A percentile compares a stretch with the other conserved stretches of the same genome.
Conservation (phyloP, 129 eudicot genomes). For the Centrapalus pauciflorus region DNA sequence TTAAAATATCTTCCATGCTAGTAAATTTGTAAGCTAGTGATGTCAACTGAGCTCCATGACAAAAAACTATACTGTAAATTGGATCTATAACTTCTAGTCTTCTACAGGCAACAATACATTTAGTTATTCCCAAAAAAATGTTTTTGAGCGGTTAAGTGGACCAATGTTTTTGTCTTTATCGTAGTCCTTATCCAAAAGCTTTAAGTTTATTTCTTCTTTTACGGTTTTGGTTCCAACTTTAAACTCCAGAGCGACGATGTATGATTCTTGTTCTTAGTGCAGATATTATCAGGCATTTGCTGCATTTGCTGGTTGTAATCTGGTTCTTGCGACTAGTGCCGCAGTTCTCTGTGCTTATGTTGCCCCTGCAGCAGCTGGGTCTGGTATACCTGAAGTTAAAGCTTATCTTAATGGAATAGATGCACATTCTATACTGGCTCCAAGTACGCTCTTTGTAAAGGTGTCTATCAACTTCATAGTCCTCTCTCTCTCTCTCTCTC, state of each 20-base stretch:
- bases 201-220: background rate
- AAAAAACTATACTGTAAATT: too few relatives aligned
- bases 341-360: constrained; percentile 77
- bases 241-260: constrained; percentile 10
- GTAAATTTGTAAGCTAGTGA: too few relatives aligned
- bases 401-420: constrained; percentile 98
- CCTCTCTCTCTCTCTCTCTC: too few relatives aligned
- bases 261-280: constrained; percentile 38
- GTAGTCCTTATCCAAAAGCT: background rate
- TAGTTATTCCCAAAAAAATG: too few relatives aligned
- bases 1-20: too few relatives aligned
- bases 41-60: too few relatives aligned
- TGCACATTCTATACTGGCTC: constrained; percentile 95
- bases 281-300: constrained; percentile 71
- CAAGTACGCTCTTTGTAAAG: constrained; percentile 92
- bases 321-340: constrained; percentile 64
- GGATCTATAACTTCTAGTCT: too few relatives aligned
- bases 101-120: too few relatives aligned
- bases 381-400: constrained; percentile 98
- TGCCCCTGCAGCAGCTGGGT: constrained; percentile 99
- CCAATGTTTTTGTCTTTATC: too few relatives aligned
- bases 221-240: background rate
- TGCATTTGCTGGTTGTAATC: constrained; percentile 67
- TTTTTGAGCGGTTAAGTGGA: too few relatives aligned
- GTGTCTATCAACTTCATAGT: constrained; percentile 23